Evolutionary conservation across 1,139 yeast genomes (phyloP).

Genomic region (Trichomonascaceae sp.): DNA sequence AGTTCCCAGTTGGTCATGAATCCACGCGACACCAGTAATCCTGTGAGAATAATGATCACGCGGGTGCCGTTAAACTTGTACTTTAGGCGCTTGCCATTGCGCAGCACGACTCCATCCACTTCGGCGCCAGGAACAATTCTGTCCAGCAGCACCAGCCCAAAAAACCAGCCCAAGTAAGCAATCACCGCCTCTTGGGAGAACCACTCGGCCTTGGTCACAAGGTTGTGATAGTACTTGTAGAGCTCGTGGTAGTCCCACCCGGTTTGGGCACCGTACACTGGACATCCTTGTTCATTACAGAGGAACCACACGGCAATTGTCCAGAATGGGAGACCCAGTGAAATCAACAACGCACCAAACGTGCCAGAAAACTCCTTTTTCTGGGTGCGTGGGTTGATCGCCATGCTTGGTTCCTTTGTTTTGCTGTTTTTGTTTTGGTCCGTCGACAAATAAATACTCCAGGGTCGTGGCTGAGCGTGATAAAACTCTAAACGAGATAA

Average conservation of each 20-base stretch:
- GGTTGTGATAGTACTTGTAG: no score
- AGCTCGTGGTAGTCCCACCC: slow-evolving; percentile 23
- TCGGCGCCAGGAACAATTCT: slow-evolving; percentile 58
- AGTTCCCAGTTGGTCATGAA: slow-evolving; percentile 38
- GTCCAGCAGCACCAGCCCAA: slow-evolving; percentile 49
- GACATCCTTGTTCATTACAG: slow-evolving; percentile 27
- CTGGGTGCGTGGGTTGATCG: no score
- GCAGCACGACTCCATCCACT: slow-evolving; percentile 51
- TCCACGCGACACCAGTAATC: slow-evolving; percentile 39
- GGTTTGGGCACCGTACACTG: slow-evolving; percentile 15
- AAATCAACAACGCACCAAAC: slow-evolving; percentile 56
- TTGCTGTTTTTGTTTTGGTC: no score
- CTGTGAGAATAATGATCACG: slow-evolving; percentile 36
- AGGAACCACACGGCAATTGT: slow-evolving; percentile 43
- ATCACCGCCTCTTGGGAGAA: slow-evolving; percentile 37
- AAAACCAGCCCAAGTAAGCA: slow-evolving; percentile 67
- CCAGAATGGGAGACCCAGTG: slow-evolving; percentile 54
- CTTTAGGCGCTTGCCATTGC: slow-evolving; percentile 52
- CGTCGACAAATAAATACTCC: no score
- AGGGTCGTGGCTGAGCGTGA: no score
- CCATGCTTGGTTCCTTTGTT: no score
- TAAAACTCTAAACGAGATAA: no score
- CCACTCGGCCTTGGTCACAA: slow-evolving; percentile 12
- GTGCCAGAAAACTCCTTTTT: slow-evolving; percentile 81
- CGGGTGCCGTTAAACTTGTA: slow-evolving; percentile 77